phyloP scores from a whole-genome alignment of 257 asterid species.

The Solanum etuberosum region DNA sequence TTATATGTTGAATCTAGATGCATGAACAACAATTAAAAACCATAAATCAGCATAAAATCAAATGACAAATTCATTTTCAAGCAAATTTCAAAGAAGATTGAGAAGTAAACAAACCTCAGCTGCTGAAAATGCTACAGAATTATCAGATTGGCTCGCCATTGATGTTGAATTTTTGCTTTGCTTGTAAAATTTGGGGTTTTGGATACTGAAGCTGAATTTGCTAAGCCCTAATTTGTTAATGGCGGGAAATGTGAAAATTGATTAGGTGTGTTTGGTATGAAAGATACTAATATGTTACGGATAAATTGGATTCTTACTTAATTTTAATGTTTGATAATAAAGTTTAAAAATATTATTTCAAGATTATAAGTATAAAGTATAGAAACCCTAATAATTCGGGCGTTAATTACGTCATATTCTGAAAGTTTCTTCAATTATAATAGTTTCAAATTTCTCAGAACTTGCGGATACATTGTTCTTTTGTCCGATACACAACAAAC shows the following conservation, averaged over 20 bases:
- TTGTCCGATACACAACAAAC: rapidly evolving
- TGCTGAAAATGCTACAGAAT: constrained; percentile 57
- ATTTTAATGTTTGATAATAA: no score
- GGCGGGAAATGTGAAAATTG: not conserved
- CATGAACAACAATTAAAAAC: not conserved
- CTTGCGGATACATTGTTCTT: no score
- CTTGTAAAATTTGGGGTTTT: not conserved
- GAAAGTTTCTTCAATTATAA: no score
- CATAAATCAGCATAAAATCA: not conserved
- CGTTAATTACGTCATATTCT: no score
- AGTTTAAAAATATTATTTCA: no score
- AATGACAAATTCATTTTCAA: not conserved
- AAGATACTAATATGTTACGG: no score
- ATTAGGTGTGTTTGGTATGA: not conserved
- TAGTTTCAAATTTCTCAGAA: no score
- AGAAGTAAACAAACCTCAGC: constrained; percentile 45
- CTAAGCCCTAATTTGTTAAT: not conserved
- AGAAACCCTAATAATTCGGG: not conserved
- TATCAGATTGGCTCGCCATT: constrained; percentile 54
- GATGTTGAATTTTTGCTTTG: not conserved
- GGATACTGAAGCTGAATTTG: not conserved
- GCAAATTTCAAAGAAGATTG: not conserved
- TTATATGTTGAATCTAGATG: not conserved
- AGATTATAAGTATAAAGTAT: not conserved
- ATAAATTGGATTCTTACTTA: not conserved